Conservation (phyloP, 768 basidiomycete genomes). For the Mycena rebaudengoi region DNA sequence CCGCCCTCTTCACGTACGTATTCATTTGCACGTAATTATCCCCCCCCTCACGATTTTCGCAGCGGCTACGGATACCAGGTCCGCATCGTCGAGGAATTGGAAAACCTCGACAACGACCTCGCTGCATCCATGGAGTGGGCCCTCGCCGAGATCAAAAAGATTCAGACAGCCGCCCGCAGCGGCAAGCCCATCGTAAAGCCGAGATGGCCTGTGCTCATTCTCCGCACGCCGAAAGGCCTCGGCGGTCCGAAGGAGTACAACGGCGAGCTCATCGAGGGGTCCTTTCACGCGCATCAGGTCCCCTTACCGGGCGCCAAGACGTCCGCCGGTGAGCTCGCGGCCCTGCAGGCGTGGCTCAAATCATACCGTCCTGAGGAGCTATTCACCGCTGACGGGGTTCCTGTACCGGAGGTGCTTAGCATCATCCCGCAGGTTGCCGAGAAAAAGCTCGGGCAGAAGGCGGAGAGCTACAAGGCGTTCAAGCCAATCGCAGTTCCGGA, state of each 20-base stretch:
- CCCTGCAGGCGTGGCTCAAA: constrained; percentile 76
- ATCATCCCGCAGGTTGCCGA: constrained; percentile 63
- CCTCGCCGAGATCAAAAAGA: constrained; percentile 72
- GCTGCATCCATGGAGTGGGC: constrained; percentile 89
- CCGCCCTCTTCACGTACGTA: constrained; percentile 73
- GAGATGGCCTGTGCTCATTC: constrained; percentile 89
- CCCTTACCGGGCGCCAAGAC: constrained; percentile 80
- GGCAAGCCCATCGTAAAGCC: constrained; percentile 86
- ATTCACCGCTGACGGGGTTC: constrained; percentile 63
- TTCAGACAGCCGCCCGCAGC: constrained; percentile 80
- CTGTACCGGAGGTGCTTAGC: constrained; percentile 62
- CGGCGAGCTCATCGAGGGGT: constrained; percentile 81
- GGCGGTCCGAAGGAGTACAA: constrained; percentile 71
- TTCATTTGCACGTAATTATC: background rate
- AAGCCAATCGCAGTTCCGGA: constrained; percentile 68
- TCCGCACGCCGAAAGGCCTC: constrained; percentile 88
- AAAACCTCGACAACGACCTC: constrained; percentile 77
- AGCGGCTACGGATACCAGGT: constrained; percentile 92
- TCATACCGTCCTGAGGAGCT: constrained; percentile 77
- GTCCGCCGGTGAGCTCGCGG: constrained; percentile 64
- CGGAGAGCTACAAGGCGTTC: constrained; percentile 73
- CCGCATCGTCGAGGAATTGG: constrained; percentile 76
- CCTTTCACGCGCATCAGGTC: constrained; percentile 89
- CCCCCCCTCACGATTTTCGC: constrained; percentile 8
- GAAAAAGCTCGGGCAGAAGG: constrained; percentile 74